These are phyloP conservation scores for Colletotrichum caudatum DNA, from an alignment of 2,329 filamentous ascomycete genomes.

Conservation along the genomic window DNA sequence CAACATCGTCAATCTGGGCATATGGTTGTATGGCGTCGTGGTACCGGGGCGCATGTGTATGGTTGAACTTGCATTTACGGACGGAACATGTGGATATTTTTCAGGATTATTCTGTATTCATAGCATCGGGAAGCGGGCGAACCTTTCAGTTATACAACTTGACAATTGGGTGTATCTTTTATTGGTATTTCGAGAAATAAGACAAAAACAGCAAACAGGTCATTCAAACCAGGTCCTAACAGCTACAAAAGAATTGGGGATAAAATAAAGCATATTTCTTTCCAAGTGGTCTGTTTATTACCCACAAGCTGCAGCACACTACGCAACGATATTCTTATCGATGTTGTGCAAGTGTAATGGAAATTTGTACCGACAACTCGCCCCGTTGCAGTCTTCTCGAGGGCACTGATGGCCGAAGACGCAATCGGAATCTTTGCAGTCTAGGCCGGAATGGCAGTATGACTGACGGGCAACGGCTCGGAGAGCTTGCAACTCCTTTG, in stretches of 20 bases:
- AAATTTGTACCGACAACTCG: conserved; percentile 41
- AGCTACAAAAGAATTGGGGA: background rate
- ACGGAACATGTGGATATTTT: background rate
- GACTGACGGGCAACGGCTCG: conserved; percentile 48
- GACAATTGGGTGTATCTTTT: too few relatives aligned
- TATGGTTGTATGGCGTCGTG: background rate
- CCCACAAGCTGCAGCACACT: background rate
- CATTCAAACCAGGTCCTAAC: background rate
- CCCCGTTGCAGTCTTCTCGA: conserved; percentile 32
- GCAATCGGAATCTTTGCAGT: conserved; percentile 46
- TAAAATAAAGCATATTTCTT: background rate
- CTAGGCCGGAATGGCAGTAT: conserved; percentile 46
- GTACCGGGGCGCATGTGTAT: background rate
- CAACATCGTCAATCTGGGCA: background rate
- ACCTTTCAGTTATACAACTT: background rate
- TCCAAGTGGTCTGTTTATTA: too few relatives aligned
- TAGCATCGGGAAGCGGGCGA: background rate
- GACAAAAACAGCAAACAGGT: background rate
- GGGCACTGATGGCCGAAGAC: conserved; percentile 44
- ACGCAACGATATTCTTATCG: conserved; percentile 26
- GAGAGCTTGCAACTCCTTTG: conserved; percentile 46
- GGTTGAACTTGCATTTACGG: background rate
- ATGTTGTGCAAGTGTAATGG: conserved; percentile 42
- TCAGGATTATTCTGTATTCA: background rate
- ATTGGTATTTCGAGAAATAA: background rate